Percentiles rank a stretch among this genome's conserved stretches.
phyloP scores from a whole-genome alignment of 306 rosid species.

The Lithocarpus polystachyus region DNA sequence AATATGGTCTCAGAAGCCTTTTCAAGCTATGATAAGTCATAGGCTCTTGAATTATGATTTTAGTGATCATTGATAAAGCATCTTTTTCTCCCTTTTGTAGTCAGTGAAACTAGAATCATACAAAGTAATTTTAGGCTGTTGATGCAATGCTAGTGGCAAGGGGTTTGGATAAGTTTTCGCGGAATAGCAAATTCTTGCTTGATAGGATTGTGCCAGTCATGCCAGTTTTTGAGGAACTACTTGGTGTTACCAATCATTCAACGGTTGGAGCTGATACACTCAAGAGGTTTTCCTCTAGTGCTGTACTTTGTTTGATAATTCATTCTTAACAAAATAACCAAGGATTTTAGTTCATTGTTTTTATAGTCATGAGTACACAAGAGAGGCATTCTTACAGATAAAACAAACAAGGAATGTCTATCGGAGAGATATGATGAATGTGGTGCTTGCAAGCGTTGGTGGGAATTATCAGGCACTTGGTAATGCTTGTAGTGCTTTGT shows the following conservation, averaged over 20 bases:
- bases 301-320: neutral
- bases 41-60: neutral
- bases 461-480: conserved; percentile 17
- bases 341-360: neutral
- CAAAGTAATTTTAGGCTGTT: neutral
- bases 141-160: conserved; percentile 6
- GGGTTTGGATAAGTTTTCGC: conserved; percentile 18
- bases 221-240: conserved; percentile 9
- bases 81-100: neutral
- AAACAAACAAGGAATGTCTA: conserved; percentile 26
- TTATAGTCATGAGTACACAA: conserved; percentile 21
- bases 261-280: conserved; percentile 9
- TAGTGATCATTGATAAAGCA: neutral
- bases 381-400: conserved; percentile 33
- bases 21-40: neutral
- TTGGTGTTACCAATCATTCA: conserved; percentile 3
- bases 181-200: conserved; percentile 8
- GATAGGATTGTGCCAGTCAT: conserved; percentile 1
- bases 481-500: conserved; percentile 20
- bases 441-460: conserved; percentile 17
- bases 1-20: neutral
- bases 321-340: neutral
- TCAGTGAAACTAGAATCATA: neutral
- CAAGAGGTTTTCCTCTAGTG: conserved; percentile 6
- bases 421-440: conserved; percentile 19